A percentile compares a stretch with the other conserved stretches of the same genome.
Conservation (phyloP, 352 stramenopile genomes). For the Pythium plurisporium region DNA sequence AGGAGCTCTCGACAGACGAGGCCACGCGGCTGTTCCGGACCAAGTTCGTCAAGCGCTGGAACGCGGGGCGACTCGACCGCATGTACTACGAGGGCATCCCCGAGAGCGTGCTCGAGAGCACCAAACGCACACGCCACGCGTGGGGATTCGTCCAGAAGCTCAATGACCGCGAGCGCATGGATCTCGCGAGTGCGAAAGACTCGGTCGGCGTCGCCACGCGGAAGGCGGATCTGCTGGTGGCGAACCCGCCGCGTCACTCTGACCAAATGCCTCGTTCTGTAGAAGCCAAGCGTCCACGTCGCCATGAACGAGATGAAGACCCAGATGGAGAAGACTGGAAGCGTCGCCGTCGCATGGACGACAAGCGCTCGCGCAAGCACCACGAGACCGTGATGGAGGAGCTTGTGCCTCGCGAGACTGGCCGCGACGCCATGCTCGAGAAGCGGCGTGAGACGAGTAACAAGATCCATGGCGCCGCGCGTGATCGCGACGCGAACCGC, state of each 20-base stretch:
- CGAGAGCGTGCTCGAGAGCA: constrained; percentile 58
- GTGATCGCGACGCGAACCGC: constrained; percentile 50
- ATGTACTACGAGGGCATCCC: constrained; percentile 72
- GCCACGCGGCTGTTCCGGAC: constrained; percentile 42
- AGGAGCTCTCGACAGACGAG: constrained; percentile 64
- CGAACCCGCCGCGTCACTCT: too few relatives aligned
- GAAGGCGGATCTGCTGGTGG: constrained; percentile 38
- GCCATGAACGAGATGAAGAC: constrained; percentile 12
- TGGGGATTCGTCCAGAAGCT: constrained; percentile 63
- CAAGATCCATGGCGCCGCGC: constrained; percentile 55
- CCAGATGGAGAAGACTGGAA: constrained; percentile 22
- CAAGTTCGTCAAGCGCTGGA: constrained; percentile 66
- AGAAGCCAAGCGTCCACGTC: background rate
- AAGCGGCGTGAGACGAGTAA: constrained; percentile 40
- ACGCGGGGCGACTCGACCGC: constrained; percentile 37
- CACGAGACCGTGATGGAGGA: constrained; percentile 52
- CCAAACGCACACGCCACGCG: constrained; percentile 60
- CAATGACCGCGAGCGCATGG: constrained; percentile 54
- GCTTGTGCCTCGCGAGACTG: constrained; percentile 53
- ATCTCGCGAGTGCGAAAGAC: constrained; percentile 59
- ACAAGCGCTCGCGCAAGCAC: constrained; percentile 32
- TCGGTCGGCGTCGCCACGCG: constrained; percentile 66
- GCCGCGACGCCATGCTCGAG: constrained; percentile 57
- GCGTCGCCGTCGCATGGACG: constrained; percentile 15
- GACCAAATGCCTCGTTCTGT: too few relatives aligned